Evolutionary conservation across 306 rosid genomes (phyloP), one percentile per base, ranked within the genome.

Genomic region (Adenanthera pavonina): DNA sequence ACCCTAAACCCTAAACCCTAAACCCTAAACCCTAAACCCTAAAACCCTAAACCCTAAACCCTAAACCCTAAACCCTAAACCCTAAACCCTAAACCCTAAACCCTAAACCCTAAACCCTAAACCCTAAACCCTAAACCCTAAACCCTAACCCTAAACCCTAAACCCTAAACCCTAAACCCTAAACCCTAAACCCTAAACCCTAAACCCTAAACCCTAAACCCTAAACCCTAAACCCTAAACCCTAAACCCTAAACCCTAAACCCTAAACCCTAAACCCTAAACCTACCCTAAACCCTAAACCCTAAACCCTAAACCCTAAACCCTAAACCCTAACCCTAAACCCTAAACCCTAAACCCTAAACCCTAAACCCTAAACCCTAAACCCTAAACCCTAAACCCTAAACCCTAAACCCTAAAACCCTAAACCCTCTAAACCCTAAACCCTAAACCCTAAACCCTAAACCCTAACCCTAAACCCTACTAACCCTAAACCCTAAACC

Each of bases 51-150:
- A 54, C 61, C 51, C 68, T 65, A 49, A n/a, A 78, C 34, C 30
- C 74, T 43, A 2, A 30, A 65, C 66, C 81, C 52, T 41, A 68
- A 69, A 44, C 70, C 61, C 11, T 6, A 68, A 68, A 74, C 76
- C 57, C 54, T 52, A 68, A 69, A 66, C 66, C 81, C 52, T 53
- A 68, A 69, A 56, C 57, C 61, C n/a, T 11, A 52, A 68, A 74
- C 68, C 69, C 54, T 38, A 52, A 69, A 68, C 53, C 82, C 70
- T 46, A 7, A 78, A 68, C 70, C 83, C 36, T 30, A 57, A 79
- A 69, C 59, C 59, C 59, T 15, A 52, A 72, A 48, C 73, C 84
- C 54, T 35, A 72, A 80, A 72, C 59, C 59, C 59, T 17, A 14
- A 52, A 52, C n/a, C 59, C 20, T 52, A 16, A 51, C n/a, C 56